These are phyloP conservation scores for Sclerotinia minor DNA, from an alignment of 2,329 filamentous ascomycete genomes.

Conservation along the genomic window DNA sequence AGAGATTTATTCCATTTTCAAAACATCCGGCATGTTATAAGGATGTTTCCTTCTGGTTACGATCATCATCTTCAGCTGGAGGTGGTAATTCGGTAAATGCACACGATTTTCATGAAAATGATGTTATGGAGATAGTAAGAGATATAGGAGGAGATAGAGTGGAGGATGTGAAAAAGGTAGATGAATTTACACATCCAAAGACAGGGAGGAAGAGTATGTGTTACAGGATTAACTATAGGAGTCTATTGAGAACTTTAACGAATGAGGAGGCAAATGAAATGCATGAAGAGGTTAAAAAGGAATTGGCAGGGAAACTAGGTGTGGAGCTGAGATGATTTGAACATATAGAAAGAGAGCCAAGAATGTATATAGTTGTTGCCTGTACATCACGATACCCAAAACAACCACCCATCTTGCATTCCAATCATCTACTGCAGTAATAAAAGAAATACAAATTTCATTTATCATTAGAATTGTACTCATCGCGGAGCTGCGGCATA, in stretches of 20 bases:
- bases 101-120: constrained; percentile 81
- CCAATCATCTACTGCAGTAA: not conserved
- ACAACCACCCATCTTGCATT: not conserved
- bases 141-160: constrained; percentile 78
- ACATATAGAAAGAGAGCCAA: constrained; percentile 2
- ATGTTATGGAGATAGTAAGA: constrained; percentile 93
- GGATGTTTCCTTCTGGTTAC: constrained; percentile 93
- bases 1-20: constrained; percentile 81
- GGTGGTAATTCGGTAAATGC: constrained; percentile 47
- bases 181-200: constrained; percentile 87
- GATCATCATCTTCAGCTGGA: constrained; percentile 47
- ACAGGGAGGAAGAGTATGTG: constrained; percentile 81
- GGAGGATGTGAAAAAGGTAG: constrained; percentile 82
- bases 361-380: not conserved
- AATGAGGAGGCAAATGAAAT: constrained; percentile 76
- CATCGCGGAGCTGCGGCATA: not conserved
- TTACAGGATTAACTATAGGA: constrained; percentile 92
- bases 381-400: constrained; percentile 14
- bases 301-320: constrained; percentile 68
- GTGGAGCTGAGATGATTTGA: constrained; percentile 72
- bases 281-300: constrained; percentile 66
- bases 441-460: not conserved
- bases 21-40: constrained; percentile 87
- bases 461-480: not conserved
- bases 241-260: constrained; percentile 84